phyloP scores from a whole-genome alignment of 2,329 filamentous ascomycete genomes.

The Daldinia sp. region DNA sequence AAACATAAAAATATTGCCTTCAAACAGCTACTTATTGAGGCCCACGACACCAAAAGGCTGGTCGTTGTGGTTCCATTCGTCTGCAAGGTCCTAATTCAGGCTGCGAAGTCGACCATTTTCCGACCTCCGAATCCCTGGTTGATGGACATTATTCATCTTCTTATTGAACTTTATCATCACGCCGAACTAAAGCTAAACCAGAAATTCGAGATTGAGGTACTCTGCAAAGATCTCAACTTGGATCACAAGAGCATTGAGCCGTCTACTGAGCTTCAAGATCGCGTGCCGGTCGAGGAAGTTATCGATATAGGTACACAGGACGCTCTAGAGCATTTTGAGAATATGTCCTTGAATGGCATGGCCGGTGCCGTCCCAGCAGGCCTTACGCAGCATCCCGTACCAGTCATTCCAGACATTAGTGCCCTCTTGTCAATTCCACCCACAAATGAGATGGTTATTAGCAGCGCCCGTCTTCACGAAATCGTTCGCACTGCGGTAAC shows the following conservation, averaged over 20 bases:
- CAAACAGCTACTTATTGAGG: conserved; percentile 93
- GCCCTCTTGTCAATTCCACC: conserved; percentile 84
- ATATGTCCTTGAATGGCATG: conserved; percentile 80
- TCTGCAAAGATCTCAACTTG: conserved; percentile 92
- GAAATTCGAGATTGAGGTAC: conserved; percentile 98
- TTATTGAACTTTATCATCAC: conserved; percentile 94
- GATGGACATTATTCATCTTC: conserved; percentile 91
- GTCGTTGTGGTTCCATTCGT: conserved; percentile 96
- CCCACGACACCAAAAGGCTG: conserved; percentile 90
- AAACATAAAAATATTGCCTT: conserved; percentile 97
- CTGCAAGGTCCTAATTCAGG: conserved; percentile 93
- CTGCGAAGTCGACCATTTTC: conserved; percentile 87
- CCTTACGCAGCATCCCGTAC: conserved; percentile 80
- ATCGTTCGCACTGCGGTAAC: conserved; percentile 90
- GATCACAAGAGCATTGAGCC: conserved; percentile 93
- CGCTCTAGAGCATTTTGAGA: conserved; percentile 83
- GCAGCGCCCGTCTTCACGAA: conserved; percentile 73
- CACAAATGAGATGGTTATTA: conserved; percentile 82
- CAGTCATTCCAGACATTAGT: conserved; percentile 85
- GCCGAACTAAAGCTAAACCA: conserved; percentile 95
- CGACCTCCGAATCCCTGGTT: conserved; percentile 96
- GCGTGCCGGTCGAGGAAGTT: conserved; percentile 73
- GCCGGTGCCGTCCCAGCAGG: conserved; percentile 75
- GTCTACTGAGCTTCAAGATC: conserved; percentile 85
- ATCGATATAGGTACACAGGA: conserved; percentile 73